Base-by-base conservation (phyloP, 306 rosid genomes). In the Vigna reflexopilosa region DNA sequence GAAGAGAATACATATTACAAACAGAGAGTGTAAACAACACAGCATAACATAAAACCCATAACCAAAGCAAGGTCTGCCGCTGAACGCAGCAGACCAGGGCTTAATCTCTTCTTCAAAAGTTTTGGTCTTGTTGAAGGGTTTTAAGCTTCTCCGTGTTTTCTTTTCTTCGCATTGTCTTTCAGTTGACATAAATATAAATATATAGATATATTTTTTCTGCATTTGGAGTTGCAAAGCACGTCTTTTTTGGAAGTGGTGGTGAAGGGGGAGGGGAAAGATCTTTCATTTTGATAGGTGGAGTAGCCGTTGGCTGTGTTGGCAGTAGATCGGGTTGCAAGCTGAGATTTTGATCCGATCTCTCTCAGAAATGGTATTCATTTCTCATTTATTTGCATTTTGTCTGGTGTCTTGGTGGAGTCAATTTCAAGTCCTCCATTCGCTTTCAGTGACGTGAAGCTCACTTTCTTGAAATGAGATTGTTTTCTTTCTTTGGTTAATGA, bases 291-390 rank as follows among this genome's bases (percentile, higher is more conserved):
- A 68, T 65, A 45, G 78, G 79, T 59, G 78, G 80, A 81, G 82
- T 75, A 51, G 54, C 38, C 75, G 12, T 84, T 84, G 81, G 71
- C 17, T 66, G 75, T 66, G 30, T 69, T 73, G 75, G 77, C 28
- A 77, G 84, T 90, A 75, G 96, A 91, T 90, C 90, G 86, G 67
- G 48, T 58, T 88, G 81, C 85, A 81, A 70, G 77, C 87, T 77
- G 48, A 67, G 85, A 14, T 59, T 86, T 88, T 83, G 84, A 83
- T 89, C 93, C 9, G 86, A 89, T 85, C 85, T 83, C 75, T 84
- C 70, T 52, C 38, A 49, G 64, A 73, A 75, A 93, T 91, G 97
- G 97, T 93, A 91, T 52, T 38, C 62, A 24, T 51, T 71, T 80
- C 70, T 17, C 56, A 26, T 80, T 63, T 81, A 40, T 79, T 19